A percentile compares a stretch with the other conserved stretches of the same genome.
Conservation (phyloP, 768 basidiomycete species). For the Trametes punicea region DNA sequence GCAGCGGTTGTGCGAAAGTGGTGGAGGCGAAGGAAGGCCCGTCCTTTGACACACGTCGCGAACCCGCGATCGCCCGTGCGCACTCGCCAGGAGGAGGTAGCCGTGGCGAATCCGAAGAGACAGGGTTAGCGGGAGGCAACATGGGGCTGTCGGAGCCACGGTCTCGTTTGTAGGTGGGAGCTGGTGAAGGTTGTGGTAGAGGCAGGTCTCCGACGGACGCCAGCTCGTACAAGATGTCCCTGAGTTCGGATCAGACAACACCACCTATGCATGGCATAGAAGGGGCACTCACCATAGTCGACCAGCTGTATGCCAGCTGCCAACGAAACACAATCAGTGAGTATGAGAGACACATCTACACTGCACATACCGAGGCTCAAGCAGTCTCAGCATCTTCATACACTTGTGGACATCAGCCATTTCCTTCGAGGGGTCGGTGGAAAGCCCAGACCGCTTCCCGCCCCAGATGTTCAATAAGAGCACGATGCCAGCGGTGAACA, state of each 20-base stretch:
- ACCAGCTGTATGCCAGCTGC: slow-evolving; percentile 48
- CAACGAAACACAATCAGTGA: neutral
- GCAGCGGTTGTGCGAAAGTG: slow-evolving; percentile 14
- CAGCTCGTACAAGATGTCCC: slow-evolving; percentile 73
- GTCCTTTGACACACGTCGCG: slow-evolving; percentile 34
- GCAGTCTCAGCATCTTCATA: slow-evolving; percentile 38
- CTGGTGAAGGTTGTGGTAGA: slow-evolving; percentile 53
- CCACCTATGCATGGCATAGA: too few species aligned
- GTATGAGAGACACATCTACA: neutral
- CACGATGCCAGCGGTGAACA: slow-evolving; percentile 44
- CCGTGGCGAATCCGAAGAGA: slow-evolving; percentile 5
- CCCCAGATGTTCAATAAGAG: slow-evolving; percentile 50
- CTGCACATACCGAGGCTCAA: slow-evolving; percentile 34
- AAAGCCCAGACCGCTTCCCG: slow-evolving; percentile 36
- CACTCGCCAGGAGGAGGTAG: neutral
- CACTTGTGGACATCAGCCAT: slow-evolving; percentile 47
- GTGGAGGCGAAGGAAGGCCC: slow-evolving; percentile 6
- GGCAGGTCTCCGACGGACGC: slow-evolving; percentile 71
- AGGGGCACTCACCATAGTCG: slow-evolving; percentile 45
- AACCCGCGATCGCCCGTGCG: slow-evolving; percentile 32
- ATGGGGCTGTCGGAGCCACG: slow-evolving; percentile 53
- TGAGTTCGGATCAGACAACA: too few species aligned
- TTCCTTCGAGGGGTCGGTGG: slow-evolving; percentile 36
- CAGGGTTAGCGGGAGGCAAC: neutral
- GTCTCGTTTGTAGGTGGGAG: slow-evolving; percentile 56